A percentile compares a stretch with the other conserved stretches of the same genome.
phyloP scores from a whole-genome alignment of 1,139 yeast genomes.

The Magnusiomyces suaveolens region DNA sequence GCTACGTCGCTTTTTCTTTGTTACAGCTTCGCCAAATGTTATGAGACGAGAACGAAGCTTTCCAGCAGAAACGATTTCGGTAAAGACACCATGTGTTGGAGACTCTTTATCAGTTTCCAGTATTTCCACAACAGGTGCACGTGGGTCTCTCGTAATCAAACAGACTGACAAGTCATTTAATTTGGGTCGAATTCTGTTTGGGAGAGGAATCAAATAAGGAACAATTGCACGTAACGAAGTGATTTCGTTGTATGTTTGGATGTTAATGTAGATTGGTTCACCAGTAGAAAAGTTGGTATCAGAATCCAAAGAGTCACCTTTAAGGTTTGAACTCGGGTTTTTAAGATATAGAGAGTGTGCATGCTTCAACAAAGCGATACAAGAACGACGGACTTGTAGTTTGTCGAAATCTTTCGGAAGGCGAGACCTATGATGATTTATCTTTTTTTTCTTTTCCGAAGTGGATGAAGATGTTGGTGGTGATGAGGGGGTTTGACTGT shows the following conservation, averaged over 20 bases:
- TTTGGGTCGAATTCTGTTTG: constrained; percentile 19
- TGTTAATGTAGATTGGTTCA: constrained; percentile 10
- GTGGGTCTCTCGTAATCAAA: constrained; percentile 24
- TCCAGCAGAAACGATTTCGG: constrained; percentile 22
- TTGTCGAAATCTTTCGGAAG: constrained; percentile 14
- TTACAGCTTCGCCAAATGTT: constrained; percentile 2
- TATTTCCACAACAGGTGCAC: constrained; percentile 17
- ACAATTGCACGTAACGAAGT: constrained; percentile 5
- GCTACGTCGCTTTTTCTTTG: constrained; percentile 4
- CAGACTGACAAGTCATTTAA: constrained; percentile 20
- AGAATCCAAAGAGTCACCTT: not conserved
- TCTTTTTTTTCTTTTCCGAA: not conserved
- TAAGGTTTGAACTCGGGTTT: not conserved
- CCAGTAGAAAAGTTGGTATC: constrained; percentile 4
- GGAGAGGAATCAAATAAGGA: constrained; percentile 22
- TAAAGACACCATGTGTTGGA: constrained; percentile 22
- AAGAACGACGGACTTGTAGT: constrained; percentile 9
- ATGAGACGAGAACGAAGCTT: constrained; percentile 16
- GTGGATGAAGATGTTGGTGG: not conserved
- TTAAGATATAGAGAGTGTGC: constrained; percentile 6
- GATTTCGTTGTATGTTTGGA: constrained; percentile 9
- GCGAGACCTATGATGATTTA: constrained; percentile 2
- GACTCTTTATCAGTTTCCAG: constrained; percentile 18
- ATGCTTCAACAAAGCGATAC: constrained; percentile 10
- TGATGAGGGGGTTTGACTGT: not conserved